Base-by-base conservation (phyloP, 148 eudicot species). In the Camellia granthamiana region DNA sequence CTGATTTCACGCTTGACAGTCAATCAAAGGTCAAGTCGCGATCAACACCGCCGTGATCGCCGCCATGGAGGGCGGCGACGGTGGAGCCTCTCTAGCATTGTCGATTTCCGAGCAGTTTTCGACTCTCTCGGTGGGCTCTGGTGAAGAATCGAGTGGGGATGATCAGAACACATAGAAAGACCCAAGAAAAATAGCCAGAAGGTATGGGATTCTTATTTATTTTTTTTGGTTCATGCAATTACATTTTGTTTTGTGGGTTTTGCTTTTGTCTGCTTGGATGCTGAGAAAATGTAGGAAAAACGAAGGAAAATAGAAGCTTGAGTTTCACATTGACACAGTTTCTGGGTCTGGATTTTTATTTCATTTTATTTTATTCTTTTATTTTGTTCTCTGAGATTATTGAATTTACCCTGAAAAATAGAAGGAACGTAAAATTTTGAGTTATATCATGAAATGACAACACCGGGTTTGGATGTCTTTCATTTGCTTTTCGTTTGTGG, bases 101-200 rank as follows among this genome's bases (percentile, higher is more conserved):
- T 70, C 55, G 58, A 30, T 46, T 8, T 19, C 58, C 15, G 81
- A 44, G 15, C 54, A 19, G 42, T 58, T 60, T 60, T 79, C 76
- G 14, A 59, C 67, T 47, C 69, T 79, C 9, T 69, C 67, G 6
- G 18, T 78, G 56, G 63, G 49, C 7, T 51, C 42, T 4, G 65
- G 55, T 55, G 66, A 69, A 41, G 81, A 60, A 56, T 43, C 75
- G 52, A 73, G 63, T 42, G 72, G 61, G 9, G 49, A 12, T 23
- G 80, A 69, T 63, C 49, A 72, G 11, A 51, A 14, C 41, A 16
- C 68, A 13, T 81, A 86, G 67, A 74, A 75, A 56, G 86, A 89
- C 79, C 89, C 91, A 47, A 80, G 73, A 38, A 64, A 46, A 11
- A 86, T 89, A 4, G 91, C 91, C 14, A 79, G 91, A 80, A 70